phyloP scores from a whole-genome alignment of 345 rosid species.

The Bruguiera gymnorhiza region DNA sequence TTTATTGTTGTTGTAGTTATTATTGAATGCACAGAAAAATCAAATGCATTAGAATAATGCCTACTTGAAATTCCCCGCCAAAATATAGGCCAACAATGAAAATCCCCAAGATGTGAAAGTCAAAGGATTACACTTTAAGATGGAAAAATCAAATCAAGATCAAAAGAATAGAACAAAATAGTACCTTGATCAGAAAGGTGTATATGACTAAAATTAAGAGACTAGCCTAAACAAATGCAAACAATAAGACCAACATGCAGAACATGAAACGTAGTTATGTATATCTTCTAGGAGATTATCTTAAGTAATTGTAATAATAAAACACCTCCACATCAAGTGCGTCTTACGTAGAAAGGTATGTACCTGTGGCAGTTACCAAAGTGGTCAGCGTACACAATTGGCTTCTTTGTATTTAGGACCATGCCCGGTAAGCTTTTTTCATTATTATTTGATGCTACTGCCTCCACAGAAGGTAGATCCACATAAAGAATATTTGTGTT shows the following conservation, averaged over 20 bases:
- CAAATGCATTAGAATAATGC: too few relatives aligned
- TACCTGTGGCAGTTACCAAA: conserved; percentile 74
- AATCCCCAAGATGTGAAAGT: not conserved
- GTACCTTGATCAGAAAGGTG: not conserved
- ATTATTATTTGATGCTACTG: conserved; percentile 56
- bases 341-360: conserved; percentile 6
- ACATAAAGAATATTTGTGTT: conserved; percentile 90
- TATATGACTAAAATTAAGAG: not conserved
- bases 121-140: not conserved
- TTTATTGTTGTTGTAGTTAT: too few relatives aligned
- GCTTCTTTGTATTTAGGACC: conserved; percentile 76
- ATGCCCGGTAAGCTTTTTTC: conserved; percentile 76
- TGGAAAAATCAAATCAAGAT: not conserved
- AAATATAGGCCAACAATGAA: not conserved
- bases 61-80: too few relatives aligned
- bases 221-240: not conserved
- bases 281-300: not conserved
- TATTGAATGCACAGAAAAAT: too few relatives aligned
- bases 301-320: not conserved
- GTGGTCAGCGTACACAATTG: conserved; percentile 53
- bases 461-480: conserved; percentile 64
- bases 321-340: not conserved
- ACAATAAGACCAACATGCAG: not conserved
- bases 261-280: not conserved
- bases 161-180: not conserved